A percentile compares a stretch with the other conserved stretches of the same genome.
phyloP scores from a whole-genome alignment of 2,329 filamentous ascomycete genomes.

The Coccinonectria pachysandricola region DNA sequence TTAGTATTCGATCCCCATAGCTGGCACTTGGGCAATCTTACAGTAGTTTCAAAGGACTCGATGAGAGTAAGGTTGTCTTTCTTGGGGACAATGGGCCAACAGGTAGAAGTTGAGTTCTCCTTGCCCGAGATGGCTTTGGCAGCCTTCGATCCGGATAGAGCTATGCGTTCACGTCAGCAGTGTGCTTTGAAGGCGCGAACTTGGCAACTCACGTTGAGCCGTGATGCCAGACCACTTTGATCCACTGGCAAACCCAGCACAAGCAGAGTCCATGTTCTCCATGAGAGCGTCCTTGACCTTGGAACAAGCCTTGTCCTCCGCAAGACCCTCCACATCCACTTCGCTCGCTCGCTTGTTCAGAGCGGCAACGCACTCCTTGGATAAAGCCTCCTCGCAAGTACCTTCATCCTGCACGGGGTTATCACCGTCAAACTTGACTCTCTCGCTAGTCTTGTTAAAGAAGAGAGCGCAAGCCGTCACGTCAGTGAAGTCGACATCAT shows the following conservation, averaged over 20 bases:
- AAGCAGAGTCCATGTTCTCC: conserved; percentile 4
- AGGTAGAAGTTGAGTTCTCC: conserved; percentile 6
- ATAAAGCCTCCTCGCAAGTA: conserved; percentile 6
- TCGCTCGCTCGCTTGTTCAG: conserved; percentile 2
- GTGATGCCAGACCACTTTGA: conserved; percentile 3
- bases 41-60: conserved; percentile 1
- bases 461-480: conserved; percentile 5
- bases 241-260: conserved; percentile 1
- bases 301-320: conserved; percentile 1
- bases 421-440: not conserved
- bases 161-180: not conserved
- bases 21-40: not conserved
- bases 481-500: not conserved
- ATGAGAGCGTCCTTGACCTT: conserved; percentile 2
- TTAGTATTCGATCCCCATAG: not conserved
- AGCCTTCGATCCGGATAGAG: conserved; percentile 2
- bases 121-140: conserved; percentile 2
- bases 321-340: conserved; percentile 1
- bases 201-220: conserved; percentile 2
- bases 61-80: conserved; percentile 3
- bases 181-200: not conserved
- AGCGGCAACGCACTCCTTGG: conserved; percentile 3
- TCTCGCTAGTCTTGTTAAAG: conserved; percentile 2
- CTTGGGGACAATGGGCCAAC: conserved; percentile 7
- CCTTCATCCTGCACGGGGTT: conserved; percentile 1